Conservation (phyloP, 179 eudicot species). For the Nepenthes alata region DNA sequence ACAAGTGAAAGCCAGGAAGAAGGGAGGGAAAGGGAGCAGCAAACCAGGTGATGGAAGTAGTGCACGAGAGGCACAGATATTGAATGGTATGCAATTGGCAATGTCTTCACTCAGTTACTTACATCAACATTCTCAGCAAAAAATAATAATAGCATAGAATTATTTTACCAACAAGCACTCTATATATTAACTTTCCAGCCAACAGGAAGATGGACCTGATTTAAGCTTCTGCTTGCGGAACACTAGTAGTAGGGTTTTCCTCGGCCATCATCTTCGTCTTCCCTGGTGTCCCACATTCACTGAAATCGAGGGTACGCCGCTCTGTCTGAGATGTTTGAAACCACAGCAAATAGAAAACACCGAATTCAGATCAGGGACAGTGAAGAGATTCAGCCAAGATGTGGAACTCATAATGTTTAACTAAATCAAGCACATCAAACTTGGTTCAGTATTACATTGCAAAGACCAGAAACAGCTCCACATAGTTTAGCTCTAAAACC, state of each 20-base stretch:
- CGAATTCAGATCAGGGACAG: constrained; percentile 2
- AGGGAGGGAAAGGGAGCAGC: no score
- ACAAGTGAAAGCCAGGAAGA: no score
- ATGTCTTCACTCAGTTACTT: no score
- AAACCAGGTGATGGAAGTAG: no score
- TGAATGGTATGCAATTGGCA: no score
- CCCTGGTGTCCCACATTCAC: constrained; percentile 69
- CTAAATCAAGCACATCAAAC: background rate
- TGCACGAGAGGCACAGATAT: no score
- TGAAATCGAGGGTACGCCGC: constrained; percentile 75
- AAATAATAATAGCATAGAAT: no score
- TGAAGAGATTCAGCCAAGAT: background rate
- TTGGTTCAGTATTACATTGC: background rate
- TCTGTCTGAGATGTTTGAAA: constrained; percentile 35
- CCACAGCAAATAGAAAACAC: background rate
- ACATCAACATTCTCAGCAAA: no score
- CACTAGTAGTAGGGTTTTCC: background rate
- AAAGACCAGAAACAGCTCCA: background rate
- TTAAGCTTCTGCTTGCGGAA: background rate
- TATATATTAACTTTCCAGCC: background rate
- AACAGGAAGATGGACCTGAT: constrained; percentile 3
- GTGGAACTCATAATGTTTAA: background rate
- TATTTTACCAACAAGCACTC: no score
- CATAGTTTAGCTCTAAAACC: background rate
- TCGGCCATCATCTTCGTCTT: constrained; percentile 8